Evolutionary conservation across 306 rosid genomes (phyloP).

Genomic region (Castanea sativa): DNA sequence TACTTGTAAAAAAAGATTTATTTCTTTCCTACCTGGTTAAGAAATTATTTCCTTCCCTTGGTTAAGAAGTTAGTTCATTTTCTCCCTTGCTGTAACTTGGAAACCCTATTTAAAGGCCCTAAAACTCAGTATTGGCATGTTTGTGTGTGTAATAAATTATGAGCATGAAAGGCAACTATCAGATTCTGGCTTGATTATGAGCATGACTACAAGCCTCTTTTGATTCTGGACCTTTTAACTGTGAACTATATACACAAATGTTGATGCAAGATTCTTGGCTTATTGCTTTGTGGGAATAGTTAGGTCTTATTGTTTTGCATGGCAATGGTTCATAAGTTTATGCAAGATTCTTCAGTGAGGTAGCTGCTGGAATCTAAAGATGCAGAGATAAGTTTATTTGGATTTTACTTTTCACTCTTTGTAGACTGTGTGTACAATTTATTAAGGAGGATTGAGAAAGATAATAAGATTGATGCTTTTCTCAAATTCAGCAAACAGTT

Average conservation of each 20-base stretch:
- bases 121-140: too few species aligned
- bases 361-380: neutral
- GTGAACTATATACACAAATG: neutral
- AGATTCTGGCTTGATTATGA: neutral
- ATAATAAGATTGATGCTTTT: neutral
- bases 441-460: neutral
- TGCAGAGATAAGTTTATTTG: neutral
- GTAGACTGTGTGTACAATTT: neutral
- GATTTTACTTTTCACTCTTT: neutral
- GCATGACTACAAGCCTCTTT: neutral
- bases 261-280: neutral
- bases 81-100: too few species aligned
- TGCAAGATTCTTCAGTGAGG: neutral
- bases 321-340: neutral
- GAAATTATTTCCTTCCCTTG: too few species aligned
- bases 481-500: neutral
- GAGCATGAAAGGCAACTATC: neutral
- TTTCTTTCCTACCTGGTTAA: too few species aligned
- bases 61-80: too few species aligned
- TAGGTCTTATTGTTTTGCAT: neutral
- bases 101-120: too few species aligned
- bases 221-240: neutral
- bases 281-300: neutral
- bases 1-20: too few species aligned
- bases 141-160: too few species aligned